phyloP scores from a whole-genome alignment of 208 protist genomes.

The Trypanosoma lewisi region DNA sequence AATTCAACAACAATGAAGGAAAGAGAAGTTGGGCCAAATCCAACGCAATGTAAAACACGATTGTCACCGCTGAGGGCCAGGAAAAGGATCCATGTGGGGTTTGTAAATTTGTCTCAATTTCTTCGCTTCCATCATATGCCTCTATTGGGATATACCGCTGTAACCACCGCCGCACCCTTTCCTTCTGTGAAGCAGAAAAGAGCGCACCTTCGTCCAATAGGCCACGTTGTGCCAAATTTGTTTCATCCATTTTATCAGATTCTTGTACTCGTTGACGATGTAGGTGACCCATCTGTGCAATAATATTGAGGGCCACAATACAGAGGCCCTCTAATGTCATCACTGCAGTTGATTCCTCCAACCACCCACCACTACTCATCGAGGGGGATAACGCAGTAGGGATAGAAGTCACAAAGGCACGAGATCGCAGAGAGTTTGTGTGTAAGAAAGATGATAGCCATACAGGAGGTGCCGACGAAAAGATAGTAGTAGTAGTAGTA shows the following conservation, averaged over 20 bases:
- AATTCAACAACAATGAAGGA: conserved; percentile 10
- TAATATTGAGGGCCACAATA: conserved; percentile 19
- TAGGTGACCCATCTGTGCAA: conserved; percentile 22
- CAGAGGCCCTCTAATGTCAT: conserved; percentile 19
- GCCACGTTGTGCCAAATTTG: conserved; percentile 3
- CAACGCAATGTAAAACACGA: conserved; percentile 21
- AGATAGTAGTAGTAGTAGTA: no score
- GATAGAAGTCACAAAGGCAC: not conserved
- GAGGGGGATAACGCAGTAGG: not conserved
- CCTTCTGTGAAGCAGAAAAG: conserved; percentile 15
- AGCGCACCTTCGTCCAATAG: conserved; percentile 12
- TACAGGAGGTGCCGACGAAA: not conserved
- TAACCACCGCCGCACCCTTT: conserved; percentile 16
- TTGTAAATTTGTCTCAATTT: not conserved
- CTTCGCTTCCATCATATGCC: conserved; percentile 3
- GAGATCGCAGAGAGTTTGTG: conserved; percentile 7
- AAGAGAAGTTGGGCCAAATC: conserved; percentile 23
- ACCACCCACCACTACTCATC: not conserved
- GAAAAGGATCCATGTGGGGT: not conserved
- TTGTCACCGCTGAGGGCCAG: conserved; percentile 17
- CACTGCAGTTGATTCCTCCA: conserved; percentile 10
- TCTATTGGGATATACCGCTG: conserved; percentile 21
- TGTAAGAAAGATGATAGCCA: conserved; percentile 25
- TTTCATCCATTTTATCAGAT: not conserved
- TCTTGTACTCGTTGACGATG: not conserved